Conservation (phyloP, 257 asterid species). For the Scutellaria minor region DNA sequence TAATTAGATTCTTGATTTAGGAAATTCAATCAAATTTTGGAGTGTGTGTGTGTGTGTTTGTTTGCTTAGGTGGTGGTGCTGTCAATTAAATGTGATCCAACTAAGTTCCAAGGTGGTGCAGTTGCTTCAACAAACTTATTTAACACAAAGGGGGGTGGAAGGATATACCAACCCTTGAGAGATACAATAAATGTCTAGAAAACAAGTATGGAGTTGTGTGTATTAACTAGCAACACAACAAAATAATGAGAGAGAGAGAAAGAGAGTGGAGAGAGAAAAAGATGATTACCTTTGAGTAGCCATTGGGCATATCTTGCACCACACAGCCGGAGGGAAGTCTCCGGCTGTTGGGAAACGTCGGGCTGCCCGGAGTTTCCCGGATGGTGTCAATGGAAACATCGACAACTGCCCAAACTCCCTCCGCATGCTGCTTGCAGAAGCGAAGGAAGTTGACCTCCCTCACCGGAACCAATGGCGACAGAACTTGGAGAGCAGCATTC, state of each 20-base stretch:
- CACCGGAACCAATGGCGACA: slow-evolving; percentile 92
- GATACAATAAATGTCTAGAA: slow-evolving; percentile 49
- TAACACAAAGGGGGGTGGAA: slow-evolving; percentile 40
- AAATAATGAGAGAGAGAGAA: slow-evolving; percentile 27
- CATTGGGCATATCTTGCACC: slow-evolving; percentile 97
- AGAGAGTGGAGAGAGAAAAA: slow-evolving; percentile 17
- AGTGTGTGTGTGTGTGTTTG: neutral
- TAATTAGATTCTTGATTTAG: slow-evolving; percentile 30
- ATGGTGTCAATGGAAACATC: slow-evolving; percentile 81
- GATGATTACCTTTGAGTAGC: slow-evolving; percentile 74
- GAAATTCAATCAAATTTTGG: neutral
- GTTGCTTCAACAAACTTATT: slow-evolving; percentile 62
- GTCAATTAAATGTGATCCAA: slow-evolving; percentile 34
- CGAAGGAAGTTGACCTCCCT: slow-evolving; percentile 88
- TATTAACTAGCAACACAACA: slow-evolving; percentile 38
- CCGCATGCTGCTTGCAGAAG: slow-evolving; percentile 97
- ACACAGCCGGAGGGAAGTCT: slow-evolving; percentile 95
- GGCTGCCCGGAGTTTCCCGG: slow-evolving; percentile 50
- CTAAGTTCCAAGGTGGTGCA: slow-evolving; percentile 44
- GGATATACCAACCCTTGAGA: slow-evolving; percentile 33
- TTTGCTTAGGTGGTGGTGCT: neutral
- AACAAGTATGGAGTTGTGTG: slow-evolving; percentile 30
- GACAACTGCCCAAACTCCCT: slow-evolving; percentile 95
- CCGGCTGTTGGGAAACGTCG: slow-evolving; percentile 54
- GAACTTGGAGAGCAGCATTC: slow-evolving; percentile 90